Conservation (phyloP, 2,329 filamentous ascomycete genomes). For the Alternaria ethzedia region DNA sequence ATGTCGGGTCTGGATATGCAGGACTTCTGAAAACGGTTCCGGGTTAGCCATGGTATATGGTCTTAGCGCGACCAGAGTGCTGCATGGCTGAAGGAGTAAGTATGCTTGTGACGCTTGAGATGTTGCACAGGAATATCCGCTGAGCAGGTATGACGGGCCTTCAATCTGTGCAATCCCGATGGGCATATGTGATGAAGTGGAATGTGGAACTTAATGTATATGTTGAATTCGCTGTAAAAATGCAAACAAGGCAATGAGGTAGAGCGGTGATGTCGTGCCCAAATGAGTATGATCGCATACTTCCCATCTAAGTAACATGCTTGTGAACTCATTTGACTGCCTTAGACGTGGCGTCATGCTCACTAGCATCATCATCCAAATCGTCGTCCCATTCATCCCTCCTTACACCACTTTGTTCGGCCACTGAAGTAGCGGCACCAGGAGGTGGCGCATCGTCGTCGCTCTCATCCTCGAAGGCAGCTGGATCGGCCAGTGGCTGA, state of each 20-base stretch:
- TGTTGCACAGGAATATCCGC: not conserved
- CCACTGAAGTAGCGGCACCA: conserved; percentile 12
- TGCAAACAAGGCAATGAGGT: not conserved
- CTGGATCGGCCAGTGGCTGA: conserved; percentile 54
- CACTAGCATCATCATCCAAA: conserved; percentile 42
- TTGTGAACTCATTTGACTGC: conserved; percentile 1
- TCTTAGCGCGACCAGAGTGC: not conserved
- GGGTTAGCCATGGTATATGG: not conserved
- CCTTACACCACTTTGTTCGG: conserved; percentile 39
- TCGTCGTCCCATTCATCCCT: conserved; percentile 51
- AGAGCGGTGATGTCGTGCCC: not conserved
- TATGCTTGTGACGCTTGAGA: not conserved
- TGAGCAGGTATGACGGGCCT: not conserved
- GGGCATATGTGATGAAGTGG: not conserved
- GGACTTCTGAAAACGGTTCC: not conserved
- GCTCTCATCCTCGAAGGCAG: conserved; percentile 55
- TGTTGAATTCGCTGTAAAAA: not conserved
- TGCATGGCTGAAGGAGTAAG: not conserved
- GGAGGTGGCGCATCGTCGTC: conserved; percentile 49
- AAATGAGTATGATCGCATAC: not conserved
- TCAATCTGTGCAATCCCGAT: not conserved
- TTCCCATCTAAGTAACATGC: not conserved
- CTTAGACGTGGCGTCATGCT: conserved; percentile 33
- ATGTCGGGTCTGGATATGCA: too few species aligned
- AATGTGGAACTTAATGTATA: not conserved